Evolutionary conservation across 2,329 filamentous ascomycete species (phyloP), one percentile per base, ranked within the genome.

Genomic region (Stemphylium beticola): DNA sequence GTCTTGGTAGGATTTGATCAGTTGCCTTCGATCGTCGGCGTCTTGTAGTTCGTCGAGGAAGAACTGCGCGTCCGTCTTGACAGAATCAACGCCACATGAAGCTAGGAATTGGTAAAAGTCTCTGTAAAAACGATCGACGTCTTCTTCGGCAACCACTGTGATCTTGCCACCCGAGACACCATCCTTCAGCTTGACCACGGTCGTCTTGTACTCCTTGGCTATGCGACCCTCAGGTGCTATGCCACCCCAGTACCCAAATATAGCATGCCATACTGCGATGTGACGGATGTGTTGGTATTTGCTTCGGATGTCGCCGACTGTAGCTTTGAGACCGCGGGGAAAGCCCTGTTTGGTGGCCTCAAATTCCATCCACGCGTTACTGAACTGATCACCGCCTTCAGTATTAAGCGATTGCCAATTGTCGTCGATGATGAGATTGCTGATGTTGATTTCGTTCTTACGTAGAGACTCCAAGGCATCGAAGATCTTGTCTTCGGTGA

Each of bases 61-160:
- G 77, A 93, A 96, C 69, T 99, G 93, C 0, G 87, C 92, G 72
- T 99, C 95, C 0, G 93, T 93, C 75, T 99, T 99, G 63, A 96
- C 93, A 0, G 87, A 88, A 71, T 96, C 90, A 29, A 99, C 81
- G 0, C 92, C 93, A 32, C 84, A 83, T 3, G 83, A 82, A 0
- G 82, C 81, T 1, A 99, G 83, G 68, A 96, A 98, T 2, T 78
- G 76, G 73, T 98, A 99, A 73, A 98, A 98, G 72, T 98, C 93
- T 53, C 92, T 82, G 73, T 96, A 99, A 71, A 97, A 90, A 26
- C 82, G 83, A 10, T 79, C 77, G 0, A 93, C 85, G 62, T 97
- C 92, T 39, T 90, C 85, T 33, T 87, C 84, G 5, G 87, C 87
- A 18, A 98, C 83, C 1, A 92, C 85, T 0, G 85, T 86, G 77